Base-by-base conservation (phyloP, 2,329 filamentous ascomycete genomes). In the Capronia coronata region DNA sequence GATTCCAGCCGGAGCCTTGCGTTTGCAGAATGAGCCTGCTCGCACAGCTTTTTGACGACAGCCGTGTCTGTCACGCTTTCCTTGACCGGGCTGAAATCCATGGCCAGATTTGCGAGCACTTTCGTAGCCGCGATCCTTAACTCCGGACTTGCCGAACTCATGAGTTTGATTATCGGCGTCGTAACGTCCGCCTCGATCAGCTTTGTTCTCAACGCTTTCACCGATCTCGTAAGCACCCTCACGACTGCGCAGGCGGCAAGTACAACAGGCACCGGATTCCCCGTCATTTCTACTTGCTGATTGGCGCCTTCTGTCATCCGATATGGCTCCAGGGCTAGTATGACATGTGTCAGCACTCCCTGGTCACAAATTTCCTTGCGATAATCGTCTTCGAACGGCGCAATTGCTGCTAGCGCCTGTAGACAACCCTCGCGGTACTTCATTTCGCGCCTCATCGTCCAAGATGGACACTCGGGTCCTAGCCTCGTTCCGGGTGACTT, bases 21-120 rank as follows among this genome's bases (percentile, higher is more conserved):
- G 62, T 91, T 86, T 40, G 78, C 76, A 0, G 87, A 93, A 65
- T 86, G 86, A 1, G 90, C 88, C 64, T 95, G 87, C 59, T 86
- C 80, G 62, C 89, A 94, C 1, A 97, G 73, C 0, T 85, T 78
- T 54, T 80, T 81, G 58, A 95, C 75, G 1, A 93, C 79, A 5
- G 87, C 87, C 3, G 78, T 78, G 42, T 86, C 80, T 5, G 86
- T 76, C 27, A 96, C 80, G 37, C 82, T 75, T 82, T 88, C 82
- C 66, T 87, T 83, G 80, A 96, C 89, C 1, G 93, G 90, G 63
- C 90, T 96, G 60, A 94, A 87, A 55, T 94, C 87, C 40, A 89
- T 75, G 4, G 94, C 78, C 42, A 98, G 69, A 65, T 98, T 98
- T 60, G 84, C 88, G 32, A 94, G 79, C 5, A 85, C 83, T 29